These are phyloP conservation scores for Polygonum maritimum DNA, from an alignment of 148 eudicot genomes.

Conservation along the genomic window DNA sequence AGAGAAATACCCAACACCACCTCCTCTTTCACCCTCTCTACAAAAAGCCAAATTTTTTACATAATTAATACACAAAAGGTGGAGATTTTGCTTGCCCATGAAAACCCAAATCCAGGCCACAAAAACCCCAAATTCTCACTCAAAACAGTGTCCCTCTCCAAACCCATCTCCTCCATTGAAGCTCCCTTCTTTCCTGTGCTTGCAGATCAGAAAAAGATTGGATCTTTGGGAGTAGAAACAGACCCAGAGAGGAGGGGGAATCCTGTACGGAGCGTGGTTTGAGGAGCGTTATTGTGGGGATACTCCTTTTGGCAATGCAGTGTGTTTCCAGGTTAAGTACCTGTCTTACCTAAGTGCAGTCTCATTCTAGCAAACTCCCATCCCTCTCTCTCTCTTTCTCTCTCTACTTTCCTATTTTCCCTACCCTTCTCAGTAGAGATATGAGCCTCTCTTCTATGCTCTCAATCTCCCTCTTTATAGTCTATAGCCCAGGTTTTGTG, in stretches of 20 bases:
- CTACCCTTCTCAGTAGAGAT: slow-evolving; percentile 1
- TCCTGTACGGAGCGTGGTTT: background rate
- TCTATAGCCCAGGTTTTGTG: slow-evolving; percentile 7
- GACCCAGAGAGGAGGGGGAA: background rate
- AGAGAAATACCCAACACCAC: slow-evolving; percentile 2
- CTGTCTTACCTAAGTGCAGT: slow-evolving; percentile 38
- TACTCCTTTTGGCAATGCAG: slow-evolving; percentile 33
- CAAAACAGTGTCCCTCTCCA: background rate
- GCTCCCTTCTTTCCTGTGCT: background rate
- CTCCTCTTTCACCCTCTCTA: background rate
- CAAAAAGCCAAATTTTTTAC: background rate
- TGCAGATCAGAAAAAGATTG: background rate
- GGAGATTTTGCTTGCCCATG: background rate
- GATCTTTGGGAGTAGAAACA: background rate
- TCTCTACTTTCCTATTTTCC: slow-evolving; percentile 4
- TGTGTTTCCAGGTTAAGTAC: slow-evolving; percentile 35
- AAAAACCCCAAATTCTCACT: background rate
- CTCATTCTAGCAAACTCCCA: slow-evolving; percentile 40
- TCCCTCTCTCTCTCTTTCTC: slow-evolving; percentile 13
- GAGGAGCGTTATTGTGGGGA: background rate
- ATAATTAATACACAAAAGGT: background rate
- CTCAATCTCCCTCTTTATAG: background rate
- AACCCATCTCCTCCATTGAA: slow-evolving; percentile 8
- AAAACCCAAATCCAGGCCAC: background rate
- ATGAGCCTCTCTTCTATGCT: slow-evolving; percentile 2